Conservation (phyloP, 1,284 basidiomycete genomes). For the Ganoderma resinaceum region DNA sequence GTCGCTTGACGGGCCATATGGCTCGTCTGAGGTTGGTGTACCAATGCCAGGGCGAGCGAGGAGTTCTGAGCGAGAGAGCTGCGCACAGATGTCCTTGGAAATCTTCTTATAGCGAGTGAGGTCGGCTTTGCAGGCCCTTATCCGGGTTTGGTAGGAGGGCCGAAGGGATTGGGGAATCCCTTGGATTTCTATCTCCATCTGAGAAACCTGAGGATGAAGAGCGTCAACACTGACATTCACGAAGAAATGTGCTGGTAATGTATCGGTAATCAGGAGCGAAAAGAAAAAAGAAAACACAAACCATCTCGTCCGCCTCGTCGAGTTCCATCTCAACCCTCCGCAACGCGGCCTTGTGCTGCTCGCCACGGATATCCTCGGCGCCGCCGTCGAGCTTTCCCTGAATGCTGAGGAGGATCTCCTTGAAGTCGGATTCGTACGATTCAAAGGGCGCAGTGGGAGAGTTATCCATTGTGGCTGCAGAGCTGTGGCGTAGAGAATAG, state of each 20-base stretch:
- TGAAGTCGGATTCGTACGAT: slow-evolving; percentile 84
- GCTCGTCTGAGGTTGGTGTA: slow-evolving; percentile 77
- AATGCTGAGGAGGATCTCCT: slow-evolving; percentile 74
- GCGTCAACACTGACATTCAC: not conserved
- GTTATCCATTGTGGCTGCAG: slow-evolving; percentile 67
- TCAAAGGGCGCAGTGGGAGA: slow-evolving; percentile 83
- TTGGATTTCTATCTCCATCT: slow-evolving; percentile 99
- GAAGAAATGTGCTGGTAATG: not conserved
- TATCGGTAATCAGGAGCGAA: not conserved
- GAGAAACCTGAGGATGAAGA: slow-evolving; percentile 73
- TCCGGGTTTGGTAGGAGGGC: slow-evolving; percentile 75
- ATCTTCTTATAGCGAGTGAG: slow-evolving; percentile 82
- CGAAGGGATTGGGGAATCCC: slow-evolving; percentile 90
- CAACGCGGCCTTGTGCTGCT: slow-evolving; percentile 85
- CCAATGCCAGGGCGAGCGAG: slow-evolving; percentile 53
- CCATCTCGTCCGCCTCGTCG: slow-evolving; percentile 99
- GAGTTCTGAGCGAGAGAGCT: slow-evolving; percentile 66
- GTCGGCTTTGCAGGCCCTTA: slow-evolving; percentile 75
- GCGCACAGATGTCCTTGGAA: slow-evolving; percentile 67
- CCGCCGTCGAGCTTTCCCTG: slow-evolving; percentile 72
- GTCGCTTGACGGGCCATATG: slow-evolving; percentile 72
- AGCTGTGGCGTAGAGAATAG: not conserved
- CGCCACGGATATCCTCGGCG: slow-evolving; percentile 63
- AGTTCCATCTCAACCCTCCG: slow-evolving; percentile 93
- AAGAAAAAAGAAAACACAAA: slow-evolving; percentile 42